These are phyloP conservation scores for Clonostachys rosea DNA, from an alignment of 2,329 filamentous ascomycete genomes.

Conservation along the genomic window DNA sequence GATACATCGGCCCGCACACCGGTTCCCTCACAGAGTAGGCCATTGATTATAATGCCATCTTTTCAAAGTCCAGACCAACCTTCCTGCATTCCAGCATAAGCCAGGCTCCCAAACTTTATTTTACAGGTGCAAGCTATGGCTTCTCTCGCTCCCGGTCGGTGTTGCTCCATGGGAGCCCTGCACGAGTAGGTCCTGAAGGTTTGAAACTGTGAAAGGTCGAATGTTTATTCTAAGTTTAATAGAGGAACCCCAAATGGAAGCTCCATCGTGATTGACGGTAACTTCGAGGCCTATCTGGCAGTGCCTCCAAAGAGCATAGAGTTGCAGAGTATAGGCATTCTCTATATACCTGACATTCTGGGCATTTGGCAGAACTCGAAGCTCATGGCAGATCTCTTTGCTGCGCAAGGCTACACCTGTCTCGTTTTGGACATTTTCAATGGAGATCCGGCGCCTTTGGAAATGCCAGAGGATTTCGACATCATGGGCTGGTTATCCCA, in stretches of 20 bases:
- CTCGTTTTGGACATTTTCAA: constrained; percentile 32
- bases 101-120: no score
- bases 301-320: constrained; percentile 13
- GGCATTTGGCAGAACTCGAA: constrained; percentile 32
- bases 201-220: no score
- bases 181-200: constrained; percentile 39
- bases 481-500: constrained; percentile 25
- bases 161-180: constrained; percentile 47
- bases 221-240: not conserved
- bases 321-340: constrained; percentile 19
- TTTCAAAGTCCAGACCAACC: no score
- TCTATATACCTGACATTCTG: constrained; percentile 30
- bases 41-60: no score
- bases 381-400: constrained; percentile 33
- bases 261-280: constrained; percentile 34
- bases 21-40: no score
- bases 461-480: constrained; percentile 18
- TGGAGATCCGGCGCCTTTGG: constrained; percentile 21
- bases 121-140: constrained; percentile 31
- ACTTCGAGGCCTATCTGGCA: constrained; percentile 46
- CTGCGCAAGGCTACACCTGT: constrained; percentile 30
- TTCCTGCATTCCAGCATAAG: no score
- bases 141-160: constrained; percentile 44
- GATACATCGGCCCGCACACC: no score
- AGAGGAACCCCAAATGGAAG: constrained; percentile 45